Evolutionary conservation across 176 grass and related monocot species (phyloP), one percentile per base, ranked within the genome.

Genomic region (Triticum monococcum): DNA sequence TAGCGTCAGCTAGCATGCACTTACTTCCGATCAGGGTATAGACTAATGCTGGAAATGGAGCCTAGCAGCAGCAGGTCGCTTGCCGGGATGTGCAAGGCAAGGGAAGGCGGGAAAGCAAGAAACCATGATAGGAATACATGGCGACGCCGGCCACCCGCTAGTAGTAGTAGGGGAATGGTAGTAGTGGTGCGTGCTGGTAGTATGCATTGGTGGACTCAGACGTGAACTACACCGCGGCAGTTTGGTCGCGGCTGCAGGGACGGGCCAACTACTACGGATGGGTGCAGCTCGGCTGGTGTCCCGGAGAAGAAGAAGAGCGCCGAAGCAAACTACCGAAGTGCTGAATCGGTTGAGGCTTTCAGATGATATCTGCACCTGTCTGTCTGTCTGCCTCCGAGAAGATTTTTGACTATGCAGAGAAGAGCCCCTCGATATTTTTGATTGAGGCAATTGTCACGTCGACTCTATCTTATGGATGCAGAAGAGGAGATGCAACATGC

Each of bases 81-180:
- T 99, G 90, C 85, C 84, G 81, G 87, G 79, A 38, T 88, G 90
- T 98, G 90, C 83, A 96, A 98, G 96, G 93, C 93, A 98, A 94
- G 92, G 73, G 83, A 93, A 64, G 81, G 30, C 40, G 65, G 65
- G 31, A 73, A 37, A 74, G 72, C 68, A 87, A 79, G 60, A 35
- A 88, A 67, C 20, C 66, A 78, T 83, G 72, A 89, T 80, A 57
- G 64, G 59, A 87, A 83, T 54, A 69, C 82, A 52, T 65, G 71
- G 93, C 79, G 81, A 65, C 72, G 33, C 13, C 56, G 86, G n/a
- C 75, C 75, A 26, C 56, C 30, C 30, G 86, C 81, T 65, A 75
- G 87, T 62, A 54, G 26, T 37, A 75, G 13, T 10, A 24, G 22
- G 26, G 40, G 71, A 74, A 75, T 50, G 40, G 41, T 75, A 8